Conservation (phyloP, 2,329 filamentous ascomycete species). For the Microascus cirrosus region DNA sequence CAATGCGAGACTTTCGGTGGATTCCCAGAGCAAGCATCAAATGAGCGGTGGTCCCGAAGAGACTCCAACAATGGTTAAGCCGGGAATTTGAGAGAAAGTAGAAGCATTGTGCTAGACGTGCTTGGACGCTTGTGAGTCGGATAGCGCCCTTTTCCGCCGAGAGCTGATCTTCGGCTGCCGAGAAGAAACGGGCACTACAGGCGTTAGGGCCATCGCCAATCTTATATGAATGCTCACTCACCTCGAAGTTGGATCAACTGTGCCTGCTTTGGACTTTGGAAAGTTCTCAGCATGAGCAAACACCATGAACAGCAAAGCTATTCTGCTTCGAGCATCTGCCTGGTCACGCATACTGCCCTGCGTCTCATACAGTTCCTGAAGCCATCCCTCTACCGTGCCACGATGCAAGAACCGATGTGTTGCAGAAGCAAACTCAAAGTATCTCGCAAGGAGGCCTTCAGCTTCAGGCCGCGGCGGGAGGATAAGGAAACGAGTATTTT, state of each 20-base stretch:
- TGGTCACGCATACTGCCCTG: not conserved
- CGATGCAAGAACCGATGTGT: not conserved
- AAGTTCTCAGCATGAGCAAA: not conserved
- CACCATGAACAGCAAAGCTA: constrained; percentile 13
- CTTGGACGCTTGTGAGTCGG: constrained; percentile 26
- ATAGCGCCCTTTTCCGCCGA: constrained; percentile 24
- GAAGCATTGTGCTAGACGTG: constrained; percentile 27
- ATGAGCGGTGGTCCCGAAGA: constrained; percentile 29
- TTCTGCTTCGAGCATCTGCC: not conserved
- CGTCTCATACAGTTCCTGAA: not conserved
- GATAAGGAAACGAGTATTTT: not conserved
- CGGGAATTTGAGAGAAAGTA: constrained; percentile 32
- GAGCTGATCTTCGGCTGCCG: constrained; percentile 24
- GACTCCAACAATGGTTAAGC: constrained; percentile 34
- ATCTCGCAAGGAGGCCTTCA: constrained; percentile 16
- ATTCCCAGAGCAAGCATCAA: constrained; percentile 27
- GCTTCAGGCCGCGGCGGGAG: not conserved
- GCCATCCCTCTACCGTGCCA: not conserved
- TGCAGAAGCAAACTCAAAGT: constrained; percentile 20
- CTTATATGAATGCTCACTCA: not conserved
- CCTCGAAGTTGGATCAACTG: not conserved
- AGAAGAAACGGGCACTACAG: constrained; percentile 18
- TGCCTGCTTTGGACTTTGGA: not conserved
- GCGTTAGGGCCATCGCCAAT: constrained; percentile 10
- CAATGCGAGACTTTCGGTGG: constrained; percentile 13